Conservation (phyloP, 345 rosid genomes). For the Excoecaria agallocha region DNA sequence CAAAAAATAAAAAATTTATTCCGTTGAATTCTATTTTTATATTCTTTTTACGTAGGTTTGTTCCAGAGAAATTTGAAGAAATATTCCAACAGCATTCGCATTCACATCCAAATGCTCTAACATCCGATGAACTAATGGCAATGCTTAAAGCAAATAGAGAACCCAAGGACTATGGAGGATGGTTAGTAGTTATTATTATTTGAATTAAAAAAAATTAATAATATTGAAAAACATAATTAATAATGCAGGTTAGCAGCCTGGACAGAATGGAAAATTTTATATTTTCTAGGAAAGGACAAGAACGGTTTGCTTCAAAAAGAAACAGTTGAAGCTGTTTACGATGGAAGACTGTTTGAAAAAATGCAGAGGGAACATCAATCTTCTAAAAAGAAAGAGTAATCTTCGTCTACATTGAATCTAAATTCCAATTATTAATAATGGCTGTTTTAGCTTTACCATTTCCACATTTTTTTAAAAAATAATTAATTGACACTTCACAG, state of each 20-base stretch:
- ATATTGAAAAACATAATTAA: neutral
- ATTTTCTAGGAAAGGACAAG: slow-evolving; percentile 60
- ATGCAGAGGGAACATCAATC: slow-evolving; percentile 56
- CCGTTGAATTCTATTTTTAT: neutral
- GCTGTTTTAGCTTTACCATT: neutral
- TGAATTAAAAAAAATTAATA: too few relatives aligned
- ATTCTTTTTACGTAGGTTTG: slow-evolving; percentile 45
- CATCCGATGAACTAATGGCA: slow-evolving; percentile 41
- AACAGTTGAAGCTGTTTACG: slow-evolving; percentile 59
- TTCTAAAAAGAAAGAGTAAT: slow-evolving; percentile 47
- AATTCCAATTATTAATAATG: neutral
- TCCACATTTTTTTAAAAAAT: neutral
- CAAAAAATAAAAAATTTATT: neutral
- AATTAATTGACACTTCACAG: too few relatives aligned
- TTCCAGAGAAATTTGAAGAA: slow-evolving; percentile 65
- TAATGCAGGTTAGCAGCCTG: slow-evolving; percentile 52
- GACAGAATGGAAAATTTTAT: slow-evolving; percentile 70
- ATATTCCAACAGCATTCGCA: slow-evolving; percentile 56
- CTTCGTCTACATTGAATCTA: neutral
- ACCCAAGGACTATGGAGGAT: slow-evolving; percentile 53
- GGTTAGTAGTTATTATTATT: slow-evolving; percentile 31
- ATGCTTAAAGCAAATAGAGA: slow-evolving; percentile 57
- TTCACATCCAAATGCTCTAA: slow-evolving; percentile 44
- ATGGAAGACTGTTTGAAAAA: slow-evolving; percentile 68
- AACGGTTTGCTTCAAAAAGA: slow-evolving; percentile 66